These are phyloP conservation scores for Dothideomycetes sp. DNA, from an alignment of 2,329 filamentous ascomycete species.

Conservation along the genomic window DNA sequence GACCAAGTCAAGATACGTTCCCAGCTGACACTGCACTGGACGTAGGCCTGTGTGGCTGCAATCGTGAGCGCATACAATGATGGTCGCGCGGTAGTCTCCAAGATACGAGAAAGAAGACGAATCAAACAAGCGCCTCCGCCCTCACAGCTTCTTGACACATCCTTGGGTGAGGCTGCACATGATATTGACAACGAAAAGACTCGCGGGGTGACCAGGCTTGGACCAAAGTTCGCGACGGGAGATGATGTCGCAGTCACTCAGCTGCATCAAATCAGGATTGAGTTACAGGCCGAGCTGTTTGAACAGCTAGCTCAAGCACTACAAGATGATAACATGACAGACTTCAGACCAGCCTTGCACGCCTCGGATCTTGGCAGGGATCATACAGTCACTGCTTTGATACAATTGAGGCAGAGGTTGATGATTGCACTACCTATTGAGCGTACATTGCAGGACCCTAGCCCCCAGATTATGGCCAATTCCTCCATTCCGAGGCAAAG, in stretches of 20 bases:
- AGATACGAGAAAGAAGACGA: constrained; percentile 21
- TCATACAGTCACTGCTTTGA: constrained; percentile 18
- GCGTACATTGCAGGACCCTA: neutral
- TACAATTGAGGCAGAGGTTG: constrained; percentile 19
- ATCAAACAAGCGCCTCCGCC: constrained; percentile 19
- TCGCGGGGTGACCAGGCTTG: constrained; percentile 18
- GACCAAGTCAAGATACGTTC: no score
- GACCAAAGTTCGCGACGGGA: constrained; percentile 19
- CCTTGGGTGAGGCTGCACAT: constrained; percentile 18
- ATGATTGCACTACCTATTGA: constrained; percentile 10
- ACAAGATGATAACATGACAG: constrained; percentile 17
- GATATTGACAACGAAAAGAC: constrained; percentile 22
- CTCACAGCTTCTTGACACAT: constrained; percentile 19
- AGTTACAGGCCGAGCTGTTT: constrained; percentile 19
- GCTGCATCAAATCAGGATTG: constrained; percentile 20
- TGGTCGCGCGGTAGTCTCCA: constrained; percentile 19
- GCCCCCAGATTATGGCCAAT: no score
- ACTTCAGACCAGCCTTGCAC: constrained; percentile 20
- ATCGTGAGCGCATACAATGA: constrained; percentile 17
- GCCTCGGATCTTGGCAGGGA: constrained; percentile 19
- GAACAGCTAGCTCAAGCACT: constrained; percentile 20
- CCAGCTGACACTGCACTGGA: neutral
- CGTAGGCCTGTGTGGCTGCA: constrained; percentile 17
- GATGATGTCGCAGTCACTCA: constrained; percentile 20
- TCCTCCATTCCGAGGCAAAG: no score